These are phyloP conservation scores for Phytopythium aichiense DNA, from an alignment of 352 stramenopile species.

Conservation along the genomic window DNA sequence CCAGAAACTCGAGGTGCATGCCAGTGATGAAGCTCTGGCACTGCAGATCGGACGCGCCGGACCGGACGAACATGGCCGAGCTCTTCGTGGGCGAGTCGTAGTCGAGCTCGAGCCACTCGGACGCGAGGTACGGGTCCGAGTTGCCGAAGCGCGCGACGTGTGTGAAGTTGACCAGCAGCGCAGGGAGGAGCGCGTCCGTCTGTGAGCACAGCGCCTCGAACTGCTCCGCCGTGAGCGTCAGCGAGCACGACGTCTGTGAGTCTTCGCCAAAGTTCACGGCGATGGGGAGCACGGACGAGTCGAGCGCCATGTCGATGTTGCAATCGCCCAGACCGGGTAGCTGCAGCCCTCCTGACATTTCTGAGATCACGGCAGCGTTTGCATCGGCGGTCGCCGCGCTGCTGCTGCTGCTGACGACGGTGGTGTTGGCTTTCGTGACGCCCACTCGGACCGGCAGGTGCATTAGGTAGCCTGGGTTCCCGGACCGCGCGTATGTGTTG, in stretches of 20 bases:
- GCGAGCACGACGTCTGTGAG: slow-evolving; percentile 23
- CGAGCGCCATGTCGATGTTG: neutral
- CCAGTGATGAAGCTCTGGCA: slow-evolving; percentile 24
- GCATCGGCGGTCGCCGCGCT: neutral
- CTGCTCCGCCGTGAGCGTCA: slow-evolving; percentile 19
- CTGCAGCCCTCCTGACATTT: slow-evolving; percentile 28
- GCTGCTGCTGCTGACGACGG: neutral
- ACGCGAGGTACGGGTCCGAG: slow-evolving; percentile 27
- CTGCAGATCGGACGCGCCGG: slow-evolving; percentile 14
- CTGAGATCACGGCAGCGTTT: slow-evolving; percentile 12
- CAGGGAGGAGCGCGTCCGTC: slow-evolving; percentile 9
- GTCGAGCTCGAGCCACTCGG: slow-evolving; percentile 35
- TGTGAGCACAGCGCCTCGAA: slow-evolving; percentile 28
- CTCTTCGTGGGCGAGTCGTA: slow-evolving; percentile 27
- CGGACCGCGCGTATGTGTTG: slow-evolving; percentile 27
- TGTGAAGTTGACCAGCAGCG: slow-evolving; percentile 34
- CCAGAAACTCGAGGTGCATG: slow-evolving; percentile 36
- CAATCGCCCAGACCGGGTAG: slow-evolving; percentile 29
- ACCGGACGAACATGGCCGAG: slow-evolving; percentile 14
- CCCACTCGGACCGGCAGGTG: slow-evolving; percentile 35
- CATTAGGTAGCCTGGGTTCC: slow-evolving; percentile 33
- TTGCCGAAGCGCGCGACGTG: slow-evolving; percentile 40
- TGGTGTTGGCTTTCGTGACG: slow-evolving; percentile 10
- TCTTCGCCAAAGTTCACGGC: slow-evolving; percentile 37
- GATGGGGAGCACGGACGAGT: neutral